Evolutionary conservation across 2,329 filamentous ascomycete genomes (phyloP).

Genomic region (Endoconidiophora polonica): DNA sequence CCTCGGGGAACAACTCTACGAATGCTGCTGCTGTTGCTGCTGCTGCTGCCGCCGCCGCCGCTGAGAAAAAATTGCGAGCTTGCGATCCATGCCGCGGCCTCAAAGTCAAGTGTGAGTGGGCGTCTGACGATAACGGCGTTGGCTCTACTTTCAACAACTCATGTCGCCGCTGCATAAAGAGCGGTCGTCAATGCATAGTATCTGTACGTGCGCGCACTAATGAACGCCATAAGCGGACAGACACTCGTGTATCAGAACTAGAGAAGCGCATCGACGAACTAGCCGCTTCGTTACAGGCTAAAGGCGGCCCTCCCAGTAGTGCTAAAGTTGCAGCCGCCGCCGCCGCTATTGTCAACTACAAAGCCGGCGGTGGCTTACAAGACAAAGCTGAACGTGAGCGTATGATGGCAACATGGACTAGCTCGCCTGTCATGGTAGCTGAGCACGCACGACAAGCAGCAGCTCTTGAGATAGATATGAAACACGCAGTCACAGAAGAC

Average conservation of each 20-base stretch:
- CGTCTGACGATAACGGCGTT: conserved; percentile 30
- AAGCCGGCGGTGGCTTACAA: conserved; percentile 6
- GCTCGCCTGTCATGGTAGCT: conserved; percentile 1
- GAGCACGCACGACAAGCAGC: conserved; percentile 18
- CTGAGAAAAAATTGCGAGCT: conserved; percentile 51
- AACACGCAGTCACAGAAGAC: not conserved
- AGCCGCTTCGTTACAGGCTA: conserved; percentile 59
- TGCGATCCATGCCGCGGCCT: conserved; percentile 61
- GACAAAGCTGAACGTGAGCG: conserved; percentile 1
- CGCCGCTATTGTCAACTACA: conserved; percentile 7
- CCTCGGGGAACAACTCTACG: no score
- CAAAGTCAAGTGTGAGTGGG: conserved; percentile 74
- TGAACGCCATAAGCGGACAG: conserved; percentile 83
- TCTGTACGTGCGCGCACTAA: conserved; percentile 45
- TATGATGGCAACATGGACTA: not conserved
- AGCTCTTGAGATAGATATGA: conserved; percentile 15
- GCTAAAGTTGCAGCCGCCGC: conserved; percentile 17
- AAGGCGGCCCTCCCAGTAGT: not conserved
- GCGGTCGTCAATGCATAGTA: conserved; percentile 58
- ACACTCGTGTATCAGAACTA: conserved; percentile 73
- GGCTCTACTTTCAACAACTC: conserved; percentile 33
- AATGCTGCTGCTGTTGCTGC: not conserved
- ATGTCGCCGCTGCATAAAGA: conserved; percentile 65
- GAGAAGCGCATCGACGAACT: conserved; percentile 86
- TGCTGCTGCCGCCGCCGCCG: conserved; percentile 19